Evolutionary conservation across 164 flowering plant species (phyloP), one percentile per base, ranked within the genome.

Genomic region (Brasenia schreberi): DNA sequence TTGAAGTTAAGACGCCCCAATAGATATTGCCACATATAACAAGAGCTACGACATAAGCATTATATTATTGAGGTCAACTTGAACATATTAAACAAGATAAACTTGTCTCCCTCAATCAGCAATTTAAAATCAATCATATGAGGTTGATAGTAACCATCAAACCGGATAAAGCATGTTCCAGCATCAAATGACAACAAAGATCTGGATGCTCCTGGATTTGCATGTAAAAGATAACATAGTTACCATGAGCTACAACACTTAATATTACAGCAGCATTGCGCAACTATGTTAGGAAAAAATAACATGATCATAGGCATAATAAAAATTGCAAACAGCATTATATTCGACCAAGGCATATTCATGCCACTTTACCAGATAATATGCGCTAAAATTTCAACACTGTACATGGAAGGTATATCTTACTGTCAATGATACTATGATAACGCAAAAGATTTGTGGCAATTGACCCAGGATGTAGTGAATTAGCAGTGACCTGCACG

Each of bases 381-480:
- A 49, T 9, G 56, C 56, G 16, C 16, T 49, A 49, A 5, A 9
- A 49, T 9, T 14, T 49, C 12, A 49, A 49, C 56, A 49, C 10
- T 49, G 9, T 49, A 14, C 45, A 17, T 65, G 52, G n/a, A 14
- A 42, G 49, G n/a, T 18, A 52, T 33, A 33, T 59, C 17, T 74
- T 75, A 87, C 87, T 82, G 66, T 74, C 42, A 18, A 85, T 0
- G 63, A 75, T 19, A 60, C 72, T 64, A 59, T 71, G 66, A 60
- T 80, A 71, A 58, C 80, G 81, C 42, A 75, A 45, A 70, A 83
- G 85, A 70, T 78, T 77, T 43, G 87, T 81, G 60, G 64, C 68
- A 18, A 83, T 80, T 42, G 70, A 72, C 69, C 85, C 87, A 33
- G 87, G 87, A 76, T 81, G 83, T 56, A 83, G 78, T 52, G 85